Base-by-base conservation (phyloP, 2,329 filamentous ascomycete genomes). In the Mycosphaerelloides madeirae region DNA sequence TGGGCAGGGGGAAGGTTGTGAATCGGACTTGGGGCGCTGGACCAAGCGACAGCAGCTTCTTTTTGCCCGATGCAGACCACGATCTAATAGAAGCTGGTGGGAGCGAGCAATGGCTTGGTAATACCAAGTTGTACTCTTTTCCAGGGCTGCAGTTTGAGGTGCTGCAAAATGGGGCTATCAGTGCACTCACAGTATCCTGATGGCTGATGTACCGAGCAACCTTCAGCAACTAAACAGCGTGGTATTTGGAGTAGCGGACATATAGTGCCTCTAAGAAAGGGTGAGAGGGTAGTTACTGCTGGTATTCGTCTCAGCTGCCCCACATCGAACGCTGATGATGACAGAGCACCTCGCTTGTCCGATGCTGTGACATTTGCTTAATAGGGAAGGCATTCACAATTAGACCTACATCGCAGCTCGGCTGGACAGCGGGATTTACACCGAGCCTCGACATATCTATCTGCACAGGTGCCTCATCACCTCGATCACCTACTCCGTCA, bases 71-170 rank as follows among this genome's bases (percentile, higher is more conserved):
- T 55, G 52, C 52, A 12, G 52, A 58, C 25, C 34, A 57, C 58
- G 56, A 71, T 58, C 59, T 68, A 55, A 62, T 69, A 61, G 59
- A 64, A 52, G 72, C 58, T 66, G 66, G 60, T 57, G 68, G 53
- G 67, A 65, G 57, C 58, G 69, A 77, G 67, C 63, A 74, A 66
- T 62, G 83, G 50, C 65, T 84, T 49, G 80, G 80, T 15, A 85
- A 84, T 44, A 95, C 90, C 13, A 91, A 90, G 50, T 68, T 98
- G 20, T 97, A 88, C 69, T 90, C 91, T 1, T 96, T 96, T 60
- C 91, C 93, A 0, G 91, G 93, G 0, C 70, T 97, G 66, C 81
- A 96, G 36, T 97, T 98, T 70, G 93, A 98, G 69, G 91, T 98
- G 20, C 69, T 97, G 65, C 90, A 87, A 79, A 96, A 95, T 62